phyloP scores from a whole-genome alignment of 2,329 filamentous ascomycete species.

The Xylaria sp. region DNA sequence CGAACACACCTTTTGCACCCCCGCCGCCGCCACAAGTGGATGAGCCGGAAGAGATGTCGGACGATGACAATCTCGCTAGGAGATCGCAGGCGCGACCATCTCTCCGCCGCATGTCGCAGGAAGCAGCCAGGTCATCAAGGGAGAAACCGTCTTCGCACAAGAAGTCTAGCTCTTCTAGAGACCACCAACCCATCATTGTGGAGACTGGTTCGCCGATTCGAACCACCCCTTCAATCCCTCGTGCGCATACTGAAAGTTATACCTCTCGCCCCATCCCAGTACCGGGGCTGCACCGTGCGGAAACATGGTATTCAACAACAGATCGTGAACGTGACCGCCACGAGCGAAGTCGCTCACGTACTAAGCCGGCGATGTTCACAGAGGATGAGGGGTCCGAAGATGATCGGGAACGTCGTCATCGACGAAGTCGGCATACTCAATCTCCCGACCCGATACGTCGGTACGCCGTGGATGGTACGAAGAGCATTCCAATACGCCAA shows the following conservation, averaged over 20 bases:
- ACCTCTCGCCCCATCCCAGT: conserved; percentile 39
- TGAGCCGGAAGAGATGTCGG: conserved; percentile 35
- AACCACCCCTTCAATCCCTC: conserved; percentile 34
- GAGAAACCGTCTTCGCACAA: conserved; percentile 46
- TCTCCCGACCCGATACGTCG: conserved; percentile 41
- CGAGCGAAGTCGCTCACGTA: conserved; percentile 34
- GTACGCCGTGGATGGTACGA: conserved; percentile 29
- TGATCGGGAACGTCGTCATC: conserved; percentile 41
- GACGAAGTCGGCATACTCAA: conserved; percentile 39
- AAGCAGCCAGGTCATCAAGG: conserved; percentile 43
- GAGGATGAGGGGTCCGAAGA: conserved; percentile 44
- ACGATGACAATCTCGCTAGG: conserved; percentile 44
- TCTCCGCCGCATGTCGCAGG: conserved; percentile 46
- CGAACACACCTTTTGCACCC: conserved; percentile 36
- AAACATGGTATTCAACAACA: conserved; percentile 40
- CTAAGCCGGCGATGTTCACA: conserved; percentile 19
- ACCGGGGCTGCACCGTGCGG: conserved; percentile 37
- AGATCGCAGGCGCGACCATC: conserved; percentile 42
- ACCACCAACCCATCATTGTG: conserved; percentile 41
- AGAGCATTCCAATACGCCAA: conserved; percentile 33
- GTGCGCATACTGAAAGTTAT: conserved; percentile 43
- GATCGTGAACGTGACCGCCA: conserved; percentile 41
- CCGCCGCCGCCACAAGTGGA: conserved; percentile 42
- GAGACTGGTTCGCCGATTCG: conserved; percentile 34
- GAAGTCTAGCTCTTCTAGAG: conserved; percentile 41